Conservation (phyloP, 352 stramenopile species). For the Hyaloperonospora arabidopsidis region DNA sequence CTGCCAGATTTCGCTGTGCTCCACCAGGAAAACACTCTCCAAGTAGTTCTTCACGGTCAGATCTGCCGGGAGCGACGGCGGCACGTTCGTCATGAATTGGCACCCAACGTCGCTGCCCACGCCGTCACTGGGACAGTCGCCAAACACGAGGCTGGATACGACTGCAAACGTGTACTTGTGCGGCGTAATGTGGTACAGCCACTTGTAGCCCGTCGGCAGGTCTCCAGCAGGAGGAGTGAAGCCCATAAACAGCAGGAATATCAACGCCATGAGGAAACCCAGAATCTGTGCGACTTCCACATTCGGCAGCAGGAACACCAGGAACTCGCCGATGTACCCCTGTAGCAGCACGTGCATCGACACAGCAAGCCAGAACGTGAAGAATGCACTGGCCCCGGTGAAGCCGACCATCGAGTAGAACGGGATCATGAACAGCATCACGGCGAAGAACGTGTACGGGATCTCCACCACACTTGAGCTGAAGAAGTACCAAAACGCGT, state of each 20-base stretch:
- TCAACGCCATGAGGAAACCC: constrained; percentile 34
- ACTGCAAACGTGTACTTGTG: constrained; percentile 9
- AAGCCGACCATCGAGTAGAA: constrained; percentile 54
- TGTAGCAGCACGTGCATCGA: constrained; percentile 41
- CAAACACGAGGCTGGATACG: constrained; percentile 6
- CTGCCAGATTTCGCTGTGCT: constrained; percentile 8
- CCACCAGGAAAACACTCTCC: constrained; percentile 22
- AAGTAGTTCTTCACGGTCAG: constrained; percentile 25
- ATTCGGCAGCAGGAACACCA: constrained; percentile 40
- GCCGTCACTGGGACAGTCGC: constrained; percentile 3
- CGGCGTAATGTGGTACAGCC: constrained; percentile 41
- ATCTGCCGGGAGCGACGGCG: constrained; percentile 12
- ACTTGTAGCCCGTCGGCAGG: constrained; percentile 49
- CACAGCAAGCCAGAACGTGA: constrained; percentile 50
- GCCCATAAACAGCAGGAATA: constrained; percentile 50
- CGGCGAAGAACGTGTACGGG: constrained; percentile 37
- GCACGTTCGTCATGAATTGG: constrained; percentile 17
- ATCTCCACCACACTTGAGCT: constrained; percentile 54
- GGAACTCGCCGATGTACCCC: constrained; percentile 41
- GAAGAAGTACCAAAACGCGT: constrained; percentile 70
- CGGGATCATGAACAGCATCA: constrained; percentile 27
- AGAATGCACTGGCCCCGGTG: constrained; percentile 29
- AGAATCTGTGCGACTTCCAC: constrained; percentile 32
- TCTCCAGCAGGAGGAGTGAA: constrained; percentile 44
- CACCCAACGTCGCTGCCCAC: constrained; percentile 18